Evolutionary conservation across 2,329 filamentous ascomycete genomes (phyloP).

Genomic region (Fusarium robinianum): DNA sequence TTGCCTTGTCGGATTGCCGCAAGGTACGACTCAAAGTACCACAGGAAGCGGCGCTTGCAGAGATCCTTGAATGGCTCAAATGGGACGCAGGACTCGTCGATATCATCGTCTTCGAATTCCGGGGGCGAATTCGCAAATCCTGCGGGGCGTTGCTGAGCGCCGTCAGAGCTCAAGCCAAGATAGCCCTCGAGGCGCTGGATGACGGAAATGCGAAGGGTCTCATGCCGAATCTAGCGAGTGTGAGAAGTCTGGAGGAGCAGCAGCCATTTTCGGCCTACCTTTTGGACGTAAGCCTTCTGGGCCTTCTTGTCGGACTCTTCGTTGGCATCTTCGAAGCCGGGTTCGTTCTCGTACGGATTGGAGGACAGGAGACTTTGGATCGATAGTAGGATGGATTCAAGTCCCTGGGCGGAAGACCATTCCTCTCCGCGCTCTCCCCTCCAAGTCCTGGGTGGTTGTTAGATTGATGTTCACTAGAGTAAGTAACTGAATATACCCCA

Average conservation of each 20-base stretch:
- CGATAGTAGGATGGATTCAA: conserved; percentile 92
- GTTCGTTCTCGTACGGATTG: conserved; percentile 96
- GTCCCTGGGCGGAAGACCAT: conserved; percentile 94
- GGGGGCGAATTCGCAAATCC: conserved; percentile 41
- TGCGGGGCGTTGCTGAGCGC: conserved; percentile 41
- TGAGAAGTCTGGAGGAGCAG: conserved; percentile 14
- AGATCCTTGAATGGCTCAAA: conserved; percentile 91
- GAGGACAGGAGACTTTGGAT: conserved; percentile 95
- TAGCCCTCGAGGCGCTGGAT: conserved; percentile 84
- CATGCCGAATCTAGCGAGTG: conserved; percentile 75
- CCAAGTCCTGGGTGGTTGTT: conserved; percentile 75
- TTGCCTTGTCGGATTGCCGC: conserved; percentile 69
- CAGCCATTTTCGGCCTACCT: conserved; percentile 56
- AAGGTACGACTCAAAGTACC: conserved; percentile 93
- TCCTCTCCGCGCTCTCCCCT: conserved; percentile 86
- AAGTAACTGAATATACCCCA: conserved; percentile 63
- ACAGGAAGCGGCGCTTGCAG: conserved; percentile 88
- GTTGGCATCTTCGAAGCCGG: conserved; percentile 82
- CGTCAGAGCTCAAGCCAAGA: conserved; percentile 65
- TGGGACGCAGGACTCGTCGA: conserved; percentile 58
- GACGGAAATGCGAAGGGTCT: conserved; percentile 83
- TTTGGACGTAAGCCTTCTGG: conserved; percentile 76
- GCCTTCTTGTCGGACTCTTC: conserved; percentile 70
- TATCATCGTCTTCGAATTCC: conserved; percentile 54
- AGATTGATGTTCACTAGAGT: conserved; percentile 6